Conservation (phyloP, 345 rosid species). For the Populus alba region DNA sequence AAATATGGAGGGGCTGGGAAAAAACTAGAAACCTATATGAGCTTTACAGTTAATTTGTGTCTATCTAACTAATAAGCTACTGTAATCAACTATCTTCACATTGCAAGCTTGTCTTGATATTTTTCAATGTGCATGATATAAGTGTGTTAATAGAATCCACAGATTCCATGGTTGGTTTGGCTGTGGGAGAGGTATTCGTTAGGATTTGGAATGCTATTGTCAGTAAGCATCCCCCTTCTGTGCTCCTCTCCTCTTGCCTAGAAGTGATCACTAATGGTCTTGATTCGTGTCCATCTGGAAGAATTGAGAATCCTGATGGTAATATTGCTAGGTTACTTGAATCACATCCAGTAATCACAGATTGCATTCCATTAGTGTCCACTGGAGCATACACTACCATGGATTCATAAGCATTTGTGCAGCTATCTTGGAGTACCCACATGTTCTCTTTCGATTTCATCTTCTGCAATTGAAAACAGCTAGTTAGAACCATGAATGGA, state of each 20-base stretch:
- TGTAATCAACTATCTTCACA: slow-evolving; percentile 57
- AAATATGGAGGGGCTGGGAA: not conserved
- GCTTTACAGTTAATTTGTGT: slow-evolving; percentile 12
- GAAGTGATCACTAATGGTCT: slow-evolving; percentile 85
- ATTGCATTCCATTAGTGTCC: slow-evolving; percentile 71
- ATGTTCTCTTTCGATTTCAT: slow-evolving; percentile 69
- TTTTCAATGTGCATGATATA: slow-evolving; percentile 69
- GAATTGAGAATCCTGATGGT: slow-evolving; percentile 94
- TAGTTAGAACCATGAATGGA: not conserved
- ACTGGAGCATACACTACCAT: slow-evolving; percentile 79
- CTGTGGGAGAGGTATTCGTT: slow-evolving; percentile 61
- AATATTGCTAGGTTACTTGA: slow-evolving; percentile 74
- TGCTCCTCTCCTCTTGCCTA: slow-evolving; percentile 68
- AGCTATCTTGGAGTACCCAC: slow-evolving; percentile 87
- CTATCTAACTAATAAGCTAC: slow-evolving; percentile 6
- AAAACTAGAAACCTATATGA: slow-evolving; percentile 10
- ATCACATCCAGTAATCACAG: slow-evolving; percentile 86
- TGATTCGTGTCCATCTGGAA: slow-evolving; percentile 82
- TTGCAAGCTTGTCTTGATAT: slow-evolving; percentile 74
- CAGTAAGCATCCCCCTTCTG: slow-evolving; percentile 83
- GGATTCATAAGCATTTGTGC: slow-evolving; percentile 84
- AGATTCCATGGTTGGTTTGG: slow-evolving; percentile 68
- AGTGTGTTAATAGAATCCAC: slow-evolving; percentile 76
- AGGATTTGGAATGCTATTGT: slow-evolving; percentile 79
- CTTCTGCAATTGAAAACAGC: slow-evolving; percentile 40